Percentiles rank a stretch among this genome's conserved stretches.
Evolutionary conservation across 257 asterid genomes (phyloP).

Genomic region (Lavandula angustifolia): DNA sequence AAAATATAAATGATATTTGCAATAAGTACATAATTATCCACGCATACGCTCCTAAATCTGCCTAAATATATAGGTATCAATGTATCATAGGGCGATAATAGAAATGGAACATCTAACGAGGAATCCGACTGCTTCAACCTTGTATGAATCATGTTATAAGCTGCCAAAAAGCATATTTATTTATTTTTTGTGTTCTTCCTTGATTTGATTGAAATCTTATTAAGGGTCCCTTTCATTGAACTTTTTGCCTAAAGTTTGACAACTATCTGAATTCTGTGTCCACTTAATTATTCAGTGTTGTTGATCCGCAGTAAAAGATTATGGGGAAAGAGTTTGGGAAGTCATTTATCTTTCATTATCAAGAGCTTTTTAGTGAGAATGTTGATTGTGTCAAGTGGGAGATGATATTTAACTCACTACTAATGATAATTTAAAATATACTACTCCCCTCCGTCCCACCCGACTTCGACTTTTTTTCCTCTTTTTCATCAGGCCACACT

Average conservation of each 20-base stretch:
- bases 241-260: slow-evolving; percentile 23
- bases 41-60: too few species aligned
- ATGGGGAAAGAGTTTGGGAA: neutral
- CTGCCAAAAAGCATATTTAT: neutral
- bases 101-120: neutral
- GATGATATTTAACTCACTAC: neutral
- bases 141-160: neutral
- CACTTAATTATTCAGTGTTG: slow-evolving; percentile 22
- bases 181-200: neutral
- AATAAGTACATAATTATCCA: too few species aligned
- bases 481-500: too few species aligned
- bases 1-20: too few species aligned
- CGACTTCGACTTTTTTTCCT: too few species aligned
- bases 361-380: slow-evolving; percentile 25
- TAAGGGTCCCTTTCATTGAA: slow-evolving; percentile 21
- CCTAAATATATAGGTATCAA: too few species aligned
- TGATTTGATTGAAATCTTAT: neutral
- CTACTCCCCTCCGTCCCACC: too few species aligned
- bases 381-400: neutral
- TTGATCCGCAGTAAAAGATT: slow-evolving; percentile 28
- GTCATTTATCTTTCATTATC: slow-evolving; percentile 23
- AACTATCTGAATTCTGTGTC: slow-evolving; percentile 24
- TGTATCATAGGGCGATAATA: too few species aligned
- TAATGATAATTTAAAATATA: neutral
- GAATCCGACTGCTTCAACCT: neutral